Base-by-base conservation (phyloP, 148 eudicot genomes). In the Vaccinium macrocarpon region DNA sequence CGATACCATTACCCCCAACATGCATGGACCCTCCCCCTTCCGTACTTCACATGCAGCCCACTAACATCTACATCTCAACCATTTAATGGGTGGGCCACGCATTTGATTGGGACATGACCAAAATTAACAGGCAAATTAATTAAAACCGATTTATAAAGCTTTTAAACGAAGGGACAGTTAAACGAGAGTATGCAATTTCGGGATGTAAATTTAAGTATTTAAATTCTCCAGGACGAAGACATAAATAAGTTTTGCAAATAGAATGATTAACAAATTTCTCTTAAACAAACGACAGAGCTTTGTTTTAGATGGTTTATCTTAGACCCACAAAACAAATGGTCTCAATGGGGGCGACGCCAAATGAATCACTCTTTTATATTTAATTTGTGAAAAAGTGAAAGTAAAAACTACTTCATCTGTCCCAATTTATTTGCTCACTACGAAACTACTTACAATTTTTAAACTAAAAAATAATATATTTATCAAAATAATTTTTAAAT, bases 1-100 rank as follows among this genome's bases (percentile, higher is more conserved):
- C 32, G 46, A 48, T 32, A 46, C 46, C 48, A 59, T 49, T 64
- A 25, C 62, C 18, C 50, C 53, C 46, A 27, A 4, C 73, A 27
- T 76, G 52, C 68, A 81, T 81, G 84, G 87, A 76, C 86, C 89
- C 89, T 81, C 70, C 85, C 19, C 76, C 73, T 68, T 71, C 87
- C 86, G 59, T 76, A 76, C 86, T 52, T 86, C 88, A 88, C 90
- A 88, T 88, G 90, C 66, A 86, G 84, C 89, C 88, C 90, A 88
- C 87, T 82, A 86, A 82, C 88, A 81, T 86, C 82, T 42, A 82
- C 86, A 84, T 82, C 85, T 86, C 62, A 46, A 57, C 85, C 88
- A 86, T 85, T 85, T 79, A 84, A 86, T 86, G 90, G 38, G 76
- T 87, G 91, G 88, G 83, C 70, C 91, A 79, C 53, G 59, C n/a